Evolutionary conservation across 768 basidiomycete genomes (phyloP).

Genomic region (Boletus fagicola): DNA sequence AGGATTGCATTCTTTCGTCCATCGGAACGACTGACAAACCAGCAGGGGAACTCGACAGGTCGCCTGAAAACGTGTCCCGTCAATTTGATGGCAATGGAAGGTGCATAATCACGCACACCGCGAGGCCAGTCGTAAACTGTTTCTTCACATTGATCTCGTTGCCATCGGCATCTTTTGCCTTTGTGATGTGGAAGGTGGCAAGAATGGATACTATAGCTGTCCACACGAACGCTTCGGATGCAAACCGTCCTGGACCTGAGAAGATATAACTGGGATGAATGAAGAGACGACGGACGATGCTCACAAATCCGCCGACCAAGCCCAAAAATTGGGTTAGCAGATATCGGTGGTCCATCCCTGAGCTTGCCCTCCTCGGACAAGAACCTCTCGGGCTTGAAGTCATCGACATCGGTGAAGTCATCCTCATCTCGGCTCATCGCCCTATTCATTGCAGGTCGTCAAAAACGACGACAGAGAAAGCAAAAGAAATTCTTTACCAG

Average conservation of each 20-base stretch:
- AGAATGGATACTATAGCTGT: slow-evolving; percentile 23
- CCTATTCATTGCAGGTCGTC: slow-evolving; percentile 7
- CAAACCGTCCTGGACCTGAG: slow-evolving; percentile 23
- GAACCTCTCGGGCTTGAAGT: slow-evolving; percentile 29
- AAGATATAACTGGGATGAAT: background rate
- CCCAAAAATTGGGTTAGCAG: slow-evolving; percentile 26
- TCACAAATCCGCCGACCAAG: slow-evolving; percentile 27
- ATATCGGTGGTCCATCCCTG: slow-evolving; percentile 4
- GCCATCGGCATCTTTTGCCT: slow-evolving; percentile 23
- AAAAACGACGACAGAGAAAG: background rate
- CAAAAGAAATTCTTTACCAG: slow-evolving; percentile 24
- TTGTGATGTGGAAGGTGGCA: slow-evolving; percentile 20
- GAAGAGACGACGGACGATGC: background rate
- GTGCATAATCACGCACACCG: slow-evolving; percentile 11
- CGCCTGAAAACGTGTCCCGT: slow-evolving; percentile 3
- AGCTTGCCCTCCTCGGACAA: slow-evolving; percentile 16
- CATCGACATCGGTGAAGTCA: slow-evolving; percentile 18
- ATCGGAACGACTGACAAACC: slow-evolving; percentile 20
- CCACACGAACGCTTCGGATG: slow-evolving; percentile 25
- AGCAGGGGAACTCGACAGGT: slow-evolving; percentile 24
- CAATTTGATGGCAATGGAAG: background rate
- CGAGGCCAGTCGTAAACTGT: slow-evolving; percentile 24
- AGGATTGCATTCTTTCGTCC: slow-evolving; percentile 7
- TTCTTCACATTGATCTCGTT: slow-evolving; percentile 23
- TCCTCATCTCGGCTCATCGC: slow-evolving; percentile 25